Percentiles rank a stretch among this genome's conserved stretches.
These are phyloP conservation scores for Cladophialophora exuberans DNA, from an alignment of 2,329 filamentous ascomycete species.

Conservation along the genomic window DNA sequence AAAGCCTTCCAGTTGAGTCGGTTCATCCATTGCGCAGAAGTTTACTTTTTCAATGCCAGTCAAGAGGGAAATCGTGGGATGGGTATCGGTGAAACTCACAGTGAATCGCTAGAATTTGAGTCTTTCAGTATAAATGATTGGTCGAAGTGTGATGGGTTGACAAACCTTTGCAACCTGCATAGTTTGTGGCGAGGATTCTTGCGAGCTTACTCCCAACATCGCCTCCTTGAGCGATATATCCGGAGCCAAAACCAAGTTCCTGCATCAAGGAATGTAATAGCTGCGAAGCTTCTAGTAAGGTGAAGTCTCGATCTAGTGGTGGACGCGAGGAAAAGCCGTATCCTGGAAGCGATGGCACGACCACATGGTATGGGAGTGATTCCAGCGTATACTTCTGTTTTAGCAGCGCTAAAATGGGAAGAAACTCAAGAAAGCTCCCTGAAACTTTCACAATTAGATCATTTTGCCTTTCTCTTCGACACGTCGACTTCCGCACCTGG, in stretches of 20 bases:
- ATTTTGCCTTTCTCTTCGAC: not conserved
- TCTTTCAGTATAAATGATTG: not conserved
- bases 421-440: constrained; percentile 55
- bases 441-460: not conserved
- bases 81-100: not conserved
- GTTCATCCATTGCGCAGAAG: not conserved
- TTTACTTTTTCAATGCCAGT: constrained; percentile 5
- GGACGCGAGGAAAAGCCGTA: constrained; percentile 56
- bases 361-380: constrained; percentile 60
- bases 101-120: constrained; percentile 1
- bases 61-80: not conserved
- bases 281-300: constrained; percentile 42
- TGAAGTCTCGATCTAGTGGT: constrained; percentile 49
- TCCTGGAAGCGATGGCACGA: constrained; percentile 60
- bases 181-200: constrained; percentile 45
- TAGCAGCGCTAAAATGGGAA: constrained; percentile 54
- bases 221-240: constrained; percentile 61
- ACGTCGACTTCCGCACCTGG: constrained; percentile 9
- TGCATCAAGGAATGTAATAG: constrained; percentile 57
- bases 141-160: not conserved
- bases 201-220: constrained; percentile 56
- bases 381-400: constrained; percentile 51
- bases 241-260: constrained; percentile 55
- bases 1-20: not conserved
- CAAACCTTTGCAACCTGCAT: constrained; percentile 49